These are phyloP conservation scores for Ustilago sp. DNA, from an alignment of 1,284 basidiomycete species.

Conservation along the genomic window DNA sequence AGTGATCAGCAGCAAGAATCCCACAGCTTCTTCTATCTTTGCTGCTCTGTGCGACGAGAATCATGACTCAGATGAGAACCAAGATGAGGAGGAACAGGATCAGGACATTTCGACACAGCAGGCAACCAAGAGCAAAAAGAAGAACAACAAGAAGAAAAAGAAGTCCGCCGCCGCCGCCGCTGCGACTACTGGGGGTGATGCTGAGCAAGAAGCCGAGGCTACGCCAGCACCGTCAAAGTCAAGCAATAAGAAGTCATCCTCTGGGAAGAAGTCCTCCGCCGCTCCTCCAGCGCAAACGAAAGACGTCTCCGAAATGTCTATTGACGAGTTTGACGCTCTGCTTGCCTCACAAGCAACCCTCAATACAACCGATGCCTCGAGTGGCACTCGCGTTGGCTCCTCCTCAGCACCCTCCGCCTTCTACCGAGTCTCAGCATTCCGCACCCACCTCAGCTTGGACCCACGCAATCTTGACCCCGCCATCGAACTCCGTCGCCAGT, in stretches of 20 bases:
- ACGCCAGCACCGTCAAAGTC: constrained; percentile 4
- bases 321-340: constrained; percentile 63
- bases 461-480: constrained; percentile 59
- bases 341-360: constrained; percentile 56
- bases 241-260: constrained; percentile 34
- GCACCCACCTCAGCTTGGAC: constrained; percentile 54
- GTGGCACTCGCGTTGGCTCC: neutral
- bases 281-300: constrained; percentile 16
- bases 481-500: constrained; percentile 65
- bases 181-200: neutral
- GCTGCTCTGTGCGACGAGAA: constrained; percentile 50
- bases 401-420: neutral
- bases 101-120: constrained; percentile 33
- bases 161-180: constrained; percentile 57
- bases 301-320: constrained; percentile 64
- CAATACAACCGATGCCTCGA: constrained; percentile 8
- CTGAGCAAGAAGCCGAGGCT: neutral
- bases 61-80: constrained; percentile 20
- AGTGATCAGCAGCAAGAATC: constrained; percentile 1
- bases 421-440: constrained; percentile 34
- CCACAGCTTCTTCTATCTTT: constrained; percentile 39
- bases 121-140: constrained; percentile 29
- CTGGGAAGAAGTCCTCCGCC: constrained; percentile 26
- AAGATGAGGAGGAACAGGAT: constrained; percentile 39
- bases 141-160: constrained; percentile 64